Evolutionary conservation across 2,329 filamentous ascomycete genomes (phyloP).

Genomic region (Talaromyces sp.): DNA sequence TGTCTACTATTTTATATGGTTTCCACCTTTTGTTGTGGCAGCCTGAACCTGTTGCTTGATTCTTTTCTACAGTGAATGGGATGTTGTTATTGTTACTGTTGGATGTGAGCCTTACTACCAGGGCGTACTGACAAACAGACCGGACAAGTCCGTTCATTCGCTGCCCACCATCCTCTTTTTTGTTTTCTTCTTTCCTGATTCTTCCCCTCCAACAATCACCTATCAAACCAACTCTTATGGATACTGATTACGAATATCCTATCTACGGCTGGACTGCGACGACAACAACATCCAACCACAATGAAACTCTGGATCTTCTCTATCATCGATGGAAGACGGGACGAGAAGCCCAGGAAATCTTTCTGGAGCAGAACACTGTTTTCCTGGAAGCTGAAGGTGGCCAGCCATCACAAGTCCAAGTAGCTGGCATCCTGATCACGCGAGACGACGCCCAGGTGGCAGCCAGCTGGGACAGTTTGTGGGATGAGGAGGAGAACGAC

Average conservation of each 20-base stretch:
- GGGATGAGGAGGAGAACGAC: conserved; percentile 3
- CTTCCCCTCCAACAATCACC: no score
- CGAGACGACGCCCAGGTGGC: conserved; percentile 4
- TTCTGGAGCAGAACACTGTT: conserved; percentile 4
- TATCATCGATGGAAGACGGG: conserved; percentile 12
- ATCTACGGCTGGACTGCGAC: conserved; percentile 2
- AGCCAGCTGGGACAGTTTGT: conserved; percentile 6
- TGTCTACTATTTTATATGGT: conserved; percentile 15
- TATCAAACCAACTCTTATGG: neutral
- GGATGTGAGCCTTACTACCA: neutral
- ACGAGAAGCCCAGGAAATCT: conserved; percentile 6
- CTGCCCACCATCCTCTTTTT: neutral
- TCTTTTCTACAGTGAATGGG: neutral
- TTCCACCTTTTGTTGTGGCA: conserved; percentile 13
- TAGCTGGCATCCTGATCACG: neutral
- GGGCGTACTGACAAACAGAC: neutral
- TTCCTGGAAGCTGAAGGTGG: conserved; percentile 2
- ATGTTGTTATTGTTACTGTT: neutral
- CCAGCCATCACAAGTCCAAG: neutral
- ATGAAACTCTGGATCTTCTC: conserved; percentile 14
- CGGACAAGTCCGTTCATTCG: neutral
- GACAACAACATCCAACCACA: neutral
- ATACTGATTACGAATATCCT: neutral
- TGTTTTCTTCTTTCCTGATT: neutral
- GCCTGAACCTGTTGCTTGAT: neutral